Conservation (phyloP, 2,329 filamentous ascomycete genomes). For the Alternaria longipes region DNA sequence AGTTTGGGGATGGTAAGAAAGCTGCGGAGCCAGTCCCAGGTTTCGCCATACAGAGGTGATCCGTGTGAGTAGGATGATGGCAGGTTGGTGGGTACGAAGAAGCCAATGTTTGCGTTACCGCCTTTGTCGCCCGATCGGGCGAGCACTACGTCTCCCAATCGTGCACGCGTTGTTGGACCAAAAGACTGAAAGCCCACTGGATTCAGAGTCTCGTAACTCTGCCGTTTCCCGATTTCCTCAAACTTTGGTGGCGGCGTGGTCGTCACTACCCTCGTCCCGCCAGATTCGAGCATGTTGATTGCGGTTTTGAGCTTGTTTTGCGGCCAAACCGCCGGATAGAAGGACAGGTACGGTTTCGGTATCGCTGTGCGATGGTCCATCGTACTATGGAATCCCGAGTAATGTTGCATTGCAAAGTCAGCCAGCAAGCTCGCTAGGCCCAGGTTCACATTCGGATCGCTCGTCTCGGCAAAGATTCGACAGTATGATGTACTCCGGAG, state of each 20-base stretch:
- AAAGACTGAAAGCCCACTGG: slow-evolving; percentile 38
- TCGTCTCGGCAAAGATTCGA: slow-evolving; percentile 44
- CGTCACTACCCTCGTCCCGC: not conserved
- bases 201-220: slow-evolving; percentile 47
- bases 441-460: slow-evolving; percentile 30
- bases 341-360: slow-evolving; percentile 44
- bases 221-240: slow-evolving; percentile 20
- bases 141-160: slow-evolving; percentile 56
- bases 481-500: slow-evolving; percentile 45
- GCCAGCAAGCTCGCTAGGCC: slow-evolving; percentile 32
- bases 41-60: slow-evolving; percentile 36
- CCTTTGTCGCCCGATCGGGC: slow-evolving; percentile 55
- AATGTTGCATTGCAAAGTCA: slow-evolving; percentile 46
- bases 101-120: slow-evolving; percentile 48
- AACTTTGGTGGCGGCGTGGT: not conserved
- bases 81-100: slow-evolving; percentile 46
- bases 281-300: slow-evolving; percentile 46
- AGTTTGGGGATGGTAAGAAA: slow-evolving; percentile 39
- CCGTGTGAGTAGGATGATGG: slow-evolving; percentile 36
- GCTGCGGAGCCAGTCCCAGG: slow-evolving; percentile 46
- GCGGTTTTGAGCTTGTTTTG: slow-evolving; percentile 40
- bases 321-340: slow-evolving; percentile 42
- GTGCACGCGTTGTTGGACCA: slow-evolving; percentile 30
- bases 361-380: slow-evolving; percentile 42
- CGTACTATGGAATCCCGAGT: slow-evolving; percentile 44